Base-by-base conservation (phyloP, 2,329 filamentous ascomycete species). In the Ustilaginoidea virens region DNA sequence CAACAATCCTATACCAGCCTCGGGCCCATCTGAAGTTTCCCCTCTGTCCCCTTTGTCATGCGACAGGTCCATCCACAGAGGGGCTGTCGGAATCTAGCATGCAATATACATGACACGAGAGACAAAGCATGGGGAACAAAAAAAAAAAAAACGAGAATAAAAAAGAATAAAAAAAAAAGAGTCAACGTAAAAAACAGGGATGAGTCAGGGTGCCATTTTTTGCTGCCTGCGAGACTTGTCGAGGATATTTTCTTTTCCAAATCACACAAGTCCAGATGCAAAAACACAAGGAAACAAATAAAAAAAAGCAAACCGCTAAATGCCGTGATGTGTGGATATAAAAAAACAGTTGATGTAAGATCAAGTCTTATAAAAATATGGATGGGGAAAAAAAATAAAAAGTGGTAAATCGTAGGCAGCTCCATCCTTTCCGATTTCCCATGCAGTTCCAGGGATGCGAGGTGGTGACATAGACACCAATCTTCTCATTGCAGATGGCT, bases 261-360 rank as follows among this genome's bases (percentile, higher is more conserved):
- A 34, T 28, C 43, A 42, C 43, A 41, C 45, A 42, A 40, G 16
- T 25, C 5, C 14, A 21, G 9, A 23, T 27, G 22, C 19, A 21
- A 20, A 23, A 27, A 50, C 8, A 24, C n/a, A 24, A 7, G n/a
- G 22, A 42, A 39, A 39, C 39, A 46, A 37, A 42, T 39, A 41
- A 39, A 44, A 38, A 32, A 39, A 49, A 46, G 46, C 34, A 44
- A 51, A 40, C 55, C 56, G 56, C 57, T 61, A 57, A 55, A 61
- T 60, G 56, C 58, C 52, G 52, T 53, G 49, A 56, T 46, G 43
- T 52, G 48, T 44, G 12, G 16, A 11, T 17, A 28, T 13, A 25
- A 25, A 12, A 21, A 12, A 25, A 30, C 20, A 27, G 12, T n/a
- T 22, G 11, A 21, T 8, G 11, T 21, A 21, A 7, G 7, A 21